A percentile compares a stretch with the other conserved stretches of the same genome.
Conservation (phyloP, 2,329 filamentous ascomycete genomes). For the Aspergillus fumigatus region DNA sequence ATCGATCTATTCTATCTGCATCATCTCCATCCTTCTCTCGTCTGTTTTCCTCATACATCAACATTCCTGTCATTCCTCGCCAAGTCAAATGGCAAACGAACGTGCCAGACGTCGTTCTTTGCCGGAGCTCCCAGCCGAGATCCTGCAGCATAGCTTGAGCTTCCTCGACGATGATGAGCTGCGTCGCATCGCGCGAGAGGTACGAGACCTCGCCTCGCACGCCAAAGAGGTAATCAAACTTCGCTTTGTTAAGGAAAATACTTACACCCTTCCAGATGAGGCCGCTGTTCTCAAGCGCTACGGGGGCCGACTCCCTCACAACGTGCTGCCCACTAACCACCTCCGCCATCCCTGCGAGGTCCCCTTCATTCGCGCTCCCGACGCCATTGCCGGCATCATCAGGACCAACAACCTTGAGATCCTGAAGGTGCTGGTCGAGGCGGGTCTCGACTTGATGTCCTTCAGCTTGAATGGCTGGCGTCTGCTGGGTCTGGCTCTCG, state of each 20-base stretch:
- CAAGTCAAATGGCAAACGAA: background rate
- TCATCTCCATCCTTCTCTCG: background rate
- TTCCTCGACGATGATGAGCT: background rate
- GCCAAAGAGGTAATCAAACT: background rate
- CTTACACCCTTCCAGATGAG: background rate
- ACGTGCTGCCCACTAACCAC: background rate
- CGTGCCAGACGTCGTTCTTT: accelerated
- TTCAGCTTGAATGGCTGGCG: background rate
- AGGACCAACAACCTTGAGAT: background rate
- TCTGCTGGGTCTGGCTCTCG: background rate
- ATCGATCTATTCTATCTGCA: background rate
- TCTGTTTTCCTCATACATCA: too few relatives aligned
- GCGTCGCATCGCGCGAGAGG: background rate
- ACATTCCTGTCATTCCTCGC: too few relatives aligned
- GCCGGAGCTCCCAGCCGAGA: background rate
- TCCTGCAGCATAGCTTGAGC: background rate
- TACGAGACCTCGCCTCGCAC: background rate
- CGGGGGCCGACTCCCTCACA: background rate
- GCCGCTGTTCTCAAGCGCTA: background rate
- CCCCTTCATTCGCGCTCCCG: background rate
- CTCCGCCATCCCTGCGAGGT: background rate
- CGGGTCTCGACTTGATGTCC: background rate
- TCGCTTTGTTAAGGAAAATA: background rate
- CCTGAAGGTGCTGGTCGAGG: background rate
- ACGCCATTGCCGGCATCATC: background rate